Evolutionary conservation across 306 rosid genomes (phyloP).

Genomic region (Vicia villosa): DNA sequence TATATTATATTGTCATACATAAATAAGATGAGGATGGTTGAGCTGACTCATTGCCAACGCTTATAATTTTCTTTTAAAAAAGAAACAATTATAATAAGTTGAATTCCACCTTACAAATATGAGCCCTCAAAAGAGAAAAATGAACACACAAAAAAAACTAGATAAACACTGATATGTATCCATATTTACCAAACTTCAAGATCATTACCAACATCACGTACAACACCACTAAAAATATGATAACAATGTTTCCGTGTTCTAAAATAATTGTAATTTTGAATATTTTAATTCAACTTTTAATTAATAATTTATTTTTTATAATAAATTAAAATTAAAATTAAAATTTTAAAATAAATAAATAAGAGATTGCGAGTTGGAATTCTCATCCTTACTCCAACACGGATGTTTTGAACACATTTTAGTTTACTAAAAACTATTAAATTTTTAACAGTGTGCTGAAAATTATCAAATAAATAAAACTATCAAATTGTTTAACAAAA

Average conservation of each 20-base stretch:
- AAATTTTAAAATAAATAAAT: no score
- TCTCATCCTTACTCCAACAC: no score
- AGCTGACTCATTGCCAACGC: slow-evolving; percentile 31
- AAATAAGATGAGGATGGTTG: not conserved
- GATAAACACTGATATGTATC: not conserved
- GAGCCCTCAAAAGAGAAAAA: not conserved
- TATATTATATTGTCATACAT: no score
- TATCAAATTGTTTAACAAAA: no score
- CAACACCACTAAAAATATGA: not conserved
- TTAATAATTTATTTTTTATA: no score
- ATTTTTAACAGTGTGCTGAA: no score
- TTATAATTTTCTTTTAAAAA: not conserved
- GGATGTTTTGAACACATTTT: no score
- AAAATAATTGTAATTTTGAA: not conserved
- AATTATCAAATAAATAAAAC: no score
- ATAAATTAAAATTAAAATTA: no score
- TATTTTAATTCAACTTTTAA: not conserved
- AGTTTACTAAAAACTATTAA: no score
- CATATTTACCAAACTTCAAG: not conserved
- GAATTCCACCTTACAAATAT: not conserved
- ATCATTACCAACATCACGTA: not conserved
- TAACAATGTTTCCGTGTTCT: not conserved
- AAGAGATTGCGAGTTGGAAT: no score
- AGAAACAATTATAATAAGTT: not conserved
- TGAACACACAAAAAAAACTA: not conserved